These are phyloP conservation scores for Malus sylvestris DNA, from an alignment of 306 rosid species.

Conservation along the genomic window DNA sequence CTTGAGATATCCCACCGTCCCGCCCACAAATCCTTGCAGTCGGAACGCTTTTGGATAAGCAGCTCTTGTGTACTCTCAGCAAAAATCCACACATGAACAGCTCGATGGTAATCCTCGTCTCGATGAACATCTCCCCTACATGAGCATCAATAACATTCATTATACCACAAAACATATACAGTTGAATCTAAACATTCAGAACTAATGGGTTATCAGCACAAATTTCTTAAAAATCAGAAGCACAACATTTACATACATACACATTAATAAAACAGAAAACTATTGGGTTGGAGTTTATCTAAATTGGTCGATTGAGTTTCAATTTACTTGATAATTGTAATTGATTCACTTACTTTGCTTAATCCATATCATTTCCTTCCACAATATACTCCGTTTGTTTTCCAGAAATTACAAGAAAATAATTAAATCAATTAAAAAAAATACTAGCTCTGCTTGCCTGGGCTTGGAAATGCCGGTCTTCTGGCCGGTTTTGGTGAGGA, in stretches of 20 bases:
- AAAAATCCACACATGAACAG: constrained; percentile 89
- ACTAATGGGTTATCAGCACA: not conserved
- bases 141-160: not conserved
- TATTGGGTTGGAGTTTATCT: not conserved
- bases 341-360: not conserved
- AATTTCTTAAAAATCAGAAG: not conserved
- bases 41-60: constrained; percentile 79
- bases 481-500: constrained; percentile 56
- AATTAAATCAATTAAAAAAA: not conserved
- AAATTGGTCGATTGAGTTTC: not conserved
- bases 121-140: constrained; percentile 67
- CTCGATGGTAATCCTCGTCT: constrained; percentile 91
- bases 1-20: constrained; percentile 91
- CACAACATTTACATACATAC: not conserved
- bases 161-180: not conserved
- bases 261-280: not conserved
- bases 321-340: not conserved
- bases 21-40: constrained; percentile 76
- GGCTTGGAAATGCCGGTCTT: constrained; percentile 69
- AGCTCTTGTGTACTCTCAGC: constrained; percentile 70
- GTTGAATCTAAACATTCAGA: too few species aligned
- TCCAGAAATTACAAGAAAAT: not conserved
- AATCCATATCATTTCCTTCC: not conserved
- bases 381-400: not conserved
- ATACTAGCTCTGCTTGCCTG: constrained; percentile 30